These are phyloP conservation scores for Starmera amethionina DNA, from an alignment of 805 yeast species.

Conservation along the genomic window DNA sequence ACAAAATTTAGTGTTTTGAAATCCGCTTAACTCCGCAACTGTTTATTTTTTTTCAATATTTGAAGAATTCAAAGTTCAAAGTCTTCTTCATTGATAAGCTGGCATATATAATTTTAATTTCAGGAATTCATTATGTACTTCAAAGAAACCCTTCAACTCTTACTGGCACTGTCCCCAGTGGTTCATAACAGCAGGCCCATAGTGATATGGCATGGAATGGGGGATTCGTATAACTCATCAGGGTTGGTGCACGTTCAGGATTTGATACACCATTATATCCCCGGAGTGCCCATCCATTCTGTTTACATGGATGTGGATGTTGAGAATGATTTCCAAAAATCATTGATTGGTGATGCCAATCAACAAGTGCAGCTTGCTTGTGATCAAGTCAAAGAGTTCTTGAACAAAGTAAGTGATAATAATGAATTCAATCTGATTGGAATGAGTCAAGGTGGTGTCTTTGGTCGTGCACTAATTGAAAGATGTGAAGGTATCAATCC, in stretches of 20 bases:
- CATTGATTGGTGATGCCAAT: slow-evolving; percentile 52
- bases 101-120: too few species aligned
- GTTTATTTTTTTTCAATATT: too few species aligned
- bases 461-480: slow-evolving; percentile 58
- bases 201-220: slow-evolving; percentile 81
- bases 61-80: too few species aligned
- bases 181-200: slow-evolving; percentile 28
- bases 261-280: slow-evolving; percentile 33
- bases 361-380: slow-evolving; percentile 48
- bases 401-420: slow-evolving; percentile 25
- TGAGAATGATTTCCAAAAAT: slow-evolving; percentile 37
- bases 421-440: slow-evolving; percentile 68
- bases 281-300: slow-evolving; percentile 43
- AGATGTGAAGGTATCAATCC: slow-evolving; percentile 36
- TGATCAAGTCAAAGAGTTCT: slow-evolving; percentile 33
- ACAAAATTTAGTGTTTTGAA: too few species aligned
- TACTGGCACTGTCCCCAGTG: too few species aligned
- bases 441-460: slow-evolving; percentile 78
- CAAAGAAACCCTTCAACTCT: too few species aligned
- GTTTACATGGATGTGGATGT: slow-evolving; percentile 41
- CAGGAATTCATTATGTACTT: too few species aligned
- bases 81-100: too few species aligned
- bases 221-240: slow-evolving; percentile 58
- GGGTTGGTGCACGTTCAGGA: slow-evolving; percentile 41
- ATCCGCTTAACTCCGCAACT: too few species aligned